These are phyloP conservation scores for Chaetomium olivaceum DNA, from an alignment of 2,329 filamentous ascomycete genomes.

Conservation along the genomic window DNA sequence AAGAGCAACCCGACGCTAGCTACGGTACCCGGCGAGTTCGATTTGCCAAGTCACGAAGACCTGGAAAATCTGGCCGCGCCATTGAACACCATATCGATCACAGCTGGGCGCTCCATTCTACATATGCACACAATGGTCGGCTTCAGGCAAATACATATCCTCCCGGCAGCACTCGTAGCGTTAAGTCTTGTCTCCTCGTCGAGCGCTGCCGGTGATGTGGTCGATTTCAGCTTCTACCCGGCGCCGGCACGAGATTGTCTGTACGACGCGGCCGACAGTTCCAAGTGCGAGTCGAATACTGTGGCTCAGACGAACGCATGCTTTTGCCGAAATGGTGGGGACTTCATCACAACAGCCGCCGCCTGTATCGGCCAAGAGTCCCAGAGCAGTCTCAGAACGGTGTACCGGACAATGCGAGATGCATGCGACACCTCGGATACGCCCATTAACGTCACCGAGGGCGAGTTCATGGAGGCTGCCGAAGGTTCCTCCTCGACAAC, in stretches of 20 bases:
- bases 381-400: conserved; percentile 42
- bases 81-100: not conserved
- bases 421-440: conserved; percentile 49
- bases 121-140: conserved; percentile 22
- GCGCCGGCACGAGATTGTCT: conserved; percentile 46
- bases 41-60: not conserved
- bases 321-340: conserved; percentile 51
- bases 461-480: conserved; percentile 44
- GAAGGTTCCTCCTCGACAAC: conserved; percentile 10
- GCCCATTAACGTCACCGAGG: conserved; percentile 45
- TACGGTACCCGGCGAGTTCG: not conserved
- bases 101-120: not conserved
- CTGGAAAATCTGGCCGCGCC: not conserved
- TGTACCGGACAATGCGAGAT: conserved; percentile 47
- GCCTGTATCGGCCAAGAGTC: conserved; percentile 46
- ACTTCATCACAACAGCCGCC: conserved; percentile 52
- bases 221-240: conserved; percentile 49
- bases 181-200: conserved; percentile 32
- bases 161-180: conserved; percentile 34
- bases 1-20: not conserved
- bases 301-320: conserved; percentile 49
- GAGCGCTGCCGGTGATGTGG: conserved; percentile 36
- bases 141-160: conserved; percentile 13
- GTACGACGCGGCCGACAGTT: conserved; percentile 41
- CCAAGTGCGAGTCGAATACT: conserved; percentile 45